A percentile compares a stretch with the other conserved stretches of the same genome.
Conservation (phyloP, 2,329 filamentous ascomycete genomes). For the Xylariaceae sp. region DNA sequence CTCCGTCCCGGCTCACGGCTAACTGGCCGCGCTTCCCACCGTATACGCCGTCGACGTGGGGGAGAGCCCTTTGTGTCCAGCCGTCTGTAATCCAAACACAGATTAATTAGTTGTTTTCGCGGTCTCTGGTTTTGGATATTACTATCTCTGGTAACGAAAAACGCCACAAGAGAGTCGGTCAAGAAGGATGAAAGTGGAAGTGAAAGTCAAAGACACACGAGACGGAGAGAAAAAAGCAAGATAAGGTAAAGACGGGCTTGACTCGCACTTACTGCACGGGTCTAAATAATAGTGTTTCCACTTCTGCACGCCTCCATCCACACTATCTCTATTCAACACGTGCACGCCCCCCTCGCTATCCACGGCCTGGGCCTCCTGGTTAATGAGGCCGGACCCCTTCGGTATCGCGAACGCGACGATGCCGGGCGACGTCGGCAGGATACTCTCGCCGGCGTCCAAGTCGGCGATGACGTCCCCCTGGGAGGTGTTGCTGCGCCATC, state of each 20-base stretch:
- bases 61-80: constrained; percentile 45
- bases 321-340: constrained; percentile 54
- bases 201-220: not conserved
- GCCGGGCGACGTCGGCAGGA: constrained; percentile 49
- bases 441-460: constrained; percentile 45
- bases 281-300: constrained; percentile 52
- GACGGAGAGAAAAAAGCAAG: not conserved
- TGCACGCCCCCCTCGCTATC: constrained; percentile 55
- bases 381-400: constrained; percentile 54
- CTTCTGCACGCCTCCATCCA: constrained; percentile 38
- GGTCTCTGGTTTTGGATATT: not conserved
- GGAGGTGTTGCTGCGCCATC: constrained; percentile 51
- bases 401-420: constrained; percentile 54
- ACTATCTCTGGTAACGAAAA: not conserved
- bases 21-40: constrained; percentile 47
- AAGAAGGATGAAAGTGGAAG: not conserved
- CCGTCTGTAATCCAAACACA: constrained; percentile 32
- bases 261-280: constrained; percentile 42
- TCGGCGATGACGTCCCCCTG: constrained; percentile 43
- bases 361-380: constrained; percentile 57
- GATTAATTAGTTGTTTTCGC: not conserved
- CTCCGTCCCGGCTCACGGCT: constrained; percentile 43
- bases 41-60: constrained; percentile 40
- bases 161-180: too few relatives aligned
- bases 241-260: not conserved